phyloP scores from a whole-genome alignment of 2,329 filamentous ascomycete genomes.

The Ilyonectria sp. region DNA sequence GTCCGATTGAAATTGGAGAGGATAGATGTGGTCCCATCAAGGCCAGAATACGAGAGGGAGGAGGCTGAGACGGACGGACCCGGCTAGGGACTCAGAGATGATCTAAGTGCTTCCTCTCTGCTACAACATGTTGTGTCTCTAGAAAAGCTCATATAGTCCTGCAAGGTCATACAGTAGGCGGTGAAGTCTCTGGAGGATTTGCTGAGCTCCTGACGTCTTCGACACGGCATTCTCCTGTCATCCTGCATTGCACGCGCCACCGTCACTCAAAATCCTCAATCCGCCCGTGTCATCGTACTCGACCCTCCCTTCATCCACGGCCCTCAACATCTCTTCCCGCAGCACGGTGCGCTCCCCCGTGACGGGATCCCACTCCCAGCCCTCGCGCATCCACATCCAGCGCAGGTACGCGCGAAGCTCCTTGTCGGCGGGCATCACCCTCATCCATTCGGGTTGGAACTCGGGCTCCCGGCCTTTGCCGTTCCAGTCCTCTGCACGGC shows the following conservation, averaged over 20 bases:
- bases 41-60: neutral
- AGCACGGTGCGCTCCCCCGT: slow-evolving; percentile 76
- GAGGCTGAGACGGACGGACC: neutral
- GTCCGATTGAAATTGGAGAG: neutral
- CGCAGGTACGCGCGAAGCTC: slow-evolving; percentile 88
- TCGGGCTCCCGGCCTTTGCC: slow-evolving; percentile 65
- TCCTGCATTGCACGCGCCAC: slow-evolving; percentile 4
- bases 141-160: neutral
- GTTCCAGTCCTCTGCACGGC: slow-evolving; percentile 76
- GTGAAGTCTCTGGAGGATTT: neutral
- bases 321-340: slow-evolving; percentile 65
- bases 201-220: neutral
- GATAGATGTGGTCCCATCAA: neutral
- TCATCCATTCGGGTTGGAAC: slow-evolving; percentile 92
- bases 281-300: slow-evolving; percentile 67
- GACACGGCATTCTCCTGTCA: neutral
- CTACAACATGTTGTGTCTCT: neutral
- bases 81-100: slow-evolving; percentile 3
- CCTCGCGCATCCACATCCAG: slow-evolving; percentile 94
- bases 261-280: slow-evolving; percentile 58
- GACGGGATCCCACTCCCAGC: slow-evolving; percentile 83
- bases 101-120: neutral
- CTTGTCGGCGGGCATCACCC: slow-evolving; percentile 86
- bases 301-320: slow-evolving; percentile 72
- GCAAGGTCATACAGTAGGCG: neutral